Conservation (phyloP, 2,329 filamentous ascomycete genomes). For the Colletotrichum karsti region DNA sequence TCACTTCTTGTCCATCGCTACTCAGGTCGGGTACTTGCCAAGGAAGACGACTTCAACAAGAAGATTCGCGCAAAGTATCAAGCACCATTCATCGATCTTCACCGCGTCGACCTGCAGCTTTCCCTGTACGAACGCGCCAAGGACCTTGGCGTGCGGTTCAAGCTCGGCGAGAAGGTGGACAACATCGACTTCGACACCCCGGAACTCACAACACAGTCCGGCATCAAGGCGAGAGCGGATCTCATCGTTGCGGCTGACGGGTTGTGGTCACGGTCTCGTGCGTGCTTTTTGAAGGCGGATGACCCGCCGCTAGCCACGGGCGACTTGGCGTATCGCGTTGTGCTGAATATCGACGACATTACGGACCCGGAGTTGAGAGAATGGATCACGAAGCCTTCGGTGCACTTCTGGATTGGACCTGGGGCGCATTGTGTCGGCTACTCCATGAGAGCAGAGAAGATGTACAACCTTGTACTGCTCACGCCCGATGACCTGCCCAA, state of each 20-base stretch:
- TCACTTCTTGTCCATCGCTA: slow-evolving; percentile 62
- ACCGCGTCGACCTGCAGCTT: slow-evolving; percentile 68
- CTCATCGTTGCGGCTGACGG: slow-evolving; percentile 72
- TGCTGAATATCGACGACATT: slow-evolving; percentile 61
- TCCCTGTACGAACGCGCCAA: slow-evolving; percentile 59
- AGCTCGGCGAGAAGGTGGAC: slow-evolving; percentile 56
- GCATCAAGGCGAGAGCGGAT: slow-evolving; percentile 53
- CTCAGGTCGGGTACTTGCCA: slow-evolving; percentile 55
- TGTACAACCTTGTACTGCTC: slow-evolving; percentile 74
- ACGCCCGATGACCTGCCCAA: slow-evolving; percentile 69
- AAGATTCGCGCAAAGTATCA: slow-evolving; percentile 63
- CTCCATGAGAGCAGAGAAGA: slow-evolving; percentile 63
- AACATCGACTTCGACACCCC: slow-evolving; percentile 56
- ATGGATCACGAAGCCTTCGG: slow-evolving; percentile 60
- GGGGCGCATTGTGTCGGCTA: slow-evolving; percentile 70
- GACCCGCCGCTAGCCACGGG: slow-evolving; percentile 66
- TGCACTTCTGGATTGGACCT: slow-evolving; percentile 72
- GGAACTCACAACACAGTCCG: slow-evolving; percentile 48
- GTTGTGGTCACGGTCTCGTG: slow-evolving; percentile 66
- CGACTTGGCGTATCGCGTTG: slow-evolving; percentile 72
- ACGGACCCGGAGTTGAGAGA: slow-evolving; percentile 56
- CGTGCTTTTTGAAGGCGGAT: slow-evolving; percentile 52
- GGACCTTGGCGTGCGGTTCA: slow-evolving; percentile 60
- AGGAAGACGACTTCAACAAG: slow-evolving; percentile 59
- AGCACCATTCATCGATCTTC: slow-evolving; percentile 67